Evolutionary conservation across 2,329 filamentous ascomycete genomes (phyloP), one percentile per base, ranked within the genome.

Genomic region (Periconia digitata): DNA sequence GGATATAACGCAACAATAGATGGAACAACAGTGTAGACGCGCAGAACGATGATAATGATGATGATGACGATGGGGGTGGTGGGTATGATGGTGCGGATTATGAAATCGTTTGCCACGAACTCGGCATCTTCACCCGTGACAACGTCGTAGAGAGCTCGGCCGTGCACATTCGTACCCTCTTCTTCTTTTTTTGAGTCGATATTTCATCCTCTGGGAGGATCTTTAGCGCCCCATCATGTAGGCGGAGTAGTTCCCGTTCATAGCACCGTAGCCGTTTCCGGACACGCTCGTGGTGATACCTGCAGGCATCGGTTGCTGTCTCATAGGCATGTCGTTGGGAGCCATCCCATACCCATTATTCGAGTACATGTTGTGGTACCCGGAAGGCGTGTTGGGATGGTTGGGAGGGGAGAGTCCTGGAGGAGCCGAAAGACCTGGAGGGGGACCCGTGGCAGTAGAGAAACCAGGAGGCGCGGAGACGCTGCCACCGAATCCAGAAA

Each of bases 371-470:
- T 61, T 63, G 44, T 5, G 27, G 27, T 32, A 32, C 27, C 27
- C n/a, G 40, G 65, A 66, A 35, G 58, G 50, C 12, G 58, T 59
- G 40, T 64, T 69, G 37, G 63, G 45, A 40, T 69, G 60, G n/a
- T 54, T 51, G 27, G 66, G 57, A 23, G 64, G 64, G 39, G 66
- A 77, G 27, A 92, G 76, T 12, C 89, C 89, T 2, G 90, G 89
- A 13, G 91, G 91, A 6, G 84, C 85, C 1, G 83, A 70, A 8
- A 96, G 80, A 2, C 92, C 92, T 0, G 92, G 92, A 12, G 92
- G 92, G 20, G 92, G 92, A 0, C 89, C 85, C 60, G 79, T 87
- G 27, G 84, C 84, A 2, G 83, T 84, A 1, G 85, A 79, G 64
- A 90, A 92, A 20, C 76, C 78, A 15, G 78, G 70, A 27, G 70